Base-by-base conservation (phyloP, 2,329 filamentous ascomycete genomes). In the Aspergillus puulaauensis region DNA sequence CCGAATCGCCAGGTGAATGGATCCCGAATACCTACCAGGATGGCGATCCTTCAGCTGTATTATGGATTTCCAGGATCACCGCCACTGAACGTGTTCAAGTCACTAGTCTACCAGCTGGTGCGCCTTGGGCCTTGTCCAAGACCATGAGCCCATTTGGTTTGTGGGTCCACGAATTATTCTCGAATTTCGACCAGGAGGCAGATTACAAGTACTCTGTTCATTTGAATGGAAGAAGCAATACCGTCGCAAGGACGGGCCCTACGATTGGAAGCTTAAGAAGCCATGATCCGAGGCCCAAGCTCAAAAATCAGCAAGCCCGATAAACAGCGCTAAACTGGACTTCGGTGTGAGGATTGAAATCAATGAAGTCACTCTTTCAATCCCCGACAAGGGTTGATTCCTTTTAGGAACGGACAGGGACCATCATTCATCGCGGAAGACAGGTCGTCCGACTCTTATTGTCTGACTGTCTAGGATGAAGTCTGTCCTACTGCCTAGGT, bases 361-460 rank as follows among this genome's bases (percentile, higher is more conserved):
- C 19, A 49, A 43, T 27, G n/a, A 41, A 55, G 33, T 15, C 46
- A 49, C 8, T n/a, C 14, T 39, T 47, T 39, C 41, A 56, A 56
- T 51, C 37, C 39, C 17, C 35, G 48, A 47, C 54, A 47, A 57
- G 54, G 41, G 48, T 57, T 46, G 11, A 39, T 52, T 57, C 54
- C 54, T 52, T 41, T 33, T 12, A 31, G 54, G 47, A 51, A 43
- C 19, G 12, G 33, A 41, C 48, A 57, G 54, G 54, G 43, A 57
- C 52, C 21, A 47, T 43, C 48, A 37, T 47, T 57, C 21, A 47
- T 43, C 48, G 35, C 40, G 27, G 24, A 40, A 27, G 21, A 35
- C 31, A 41, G 35, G 23, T 23, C 40, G 19, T 40, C 5, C 31
- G 48, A 17, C 14, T 45, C 15, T 9, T 19, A 14, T n/a, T 52